Conservation (phyloP, 192 early-diverging fungal species). For the Linnemannia elongata region DNA sequence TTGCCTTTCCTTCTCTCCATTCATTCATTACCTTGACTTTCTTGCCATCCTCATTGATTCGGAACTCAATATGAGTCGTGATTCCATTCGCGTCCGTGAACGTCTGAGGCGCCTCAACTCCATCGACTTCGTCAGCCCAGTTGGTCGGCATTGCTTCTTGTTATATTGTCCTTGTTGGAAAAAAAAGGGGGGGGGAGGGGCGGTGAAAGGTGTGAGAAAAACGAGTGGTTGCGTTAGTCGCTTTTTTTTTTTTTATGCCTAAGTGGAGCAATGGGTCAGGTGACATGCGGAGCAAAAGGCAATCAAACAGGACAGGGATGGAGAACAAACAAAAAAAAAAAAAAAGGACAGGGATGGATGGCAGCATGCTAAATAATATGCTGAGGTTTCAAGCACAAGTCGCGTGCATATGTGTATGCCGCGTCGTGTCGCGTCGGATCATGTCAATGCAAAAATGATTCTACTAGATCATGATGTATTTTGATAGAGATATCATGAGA, state of each 20-base stretch:
- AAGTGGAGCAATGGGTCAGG: neutral
- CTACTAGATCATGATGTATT: no score
- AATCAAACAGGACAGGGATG: neutral
- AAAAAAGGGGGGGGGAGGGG: neutral
- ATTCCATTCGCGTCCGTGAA: slow-evolving; percentile 81
- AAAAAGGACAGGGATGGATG: neutral
- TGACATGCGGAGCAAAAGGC: slow-evolving; percentile 1
- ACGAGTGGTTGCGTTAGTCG: neutral
- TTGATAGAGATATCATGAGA: no score
- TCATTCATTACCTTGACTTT: slow-evolving; percentile 77
- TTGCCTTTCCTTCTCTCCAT: neutral
- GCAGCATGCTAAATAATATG: neutral
- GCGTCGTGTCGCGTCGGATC: no score
- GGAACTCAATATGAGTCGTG: slow-evolving; percentile 82
- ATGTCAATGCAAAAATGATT: no score
- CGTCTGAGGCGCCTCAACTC: slow-evolving; percentile 38
- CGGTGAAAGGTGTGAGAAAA: neutral
- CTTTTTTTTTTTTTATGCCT: no score
- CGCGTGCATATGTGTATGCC: neutral
- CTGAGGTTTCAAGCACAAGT: neutral
- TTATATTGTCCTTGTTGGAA: neutral
- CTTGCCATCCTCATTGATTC: slow-evolving; percentile 87
- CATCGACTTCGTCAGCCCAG: slow-evolving; percentile 32
- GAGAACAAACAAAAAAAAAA: no score
- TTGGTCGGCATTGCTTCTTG: neutral